Conservation (phyloP, 2,329 filamentous ascomycete genomes). For the Xenoacremonium recifei region DNA sequence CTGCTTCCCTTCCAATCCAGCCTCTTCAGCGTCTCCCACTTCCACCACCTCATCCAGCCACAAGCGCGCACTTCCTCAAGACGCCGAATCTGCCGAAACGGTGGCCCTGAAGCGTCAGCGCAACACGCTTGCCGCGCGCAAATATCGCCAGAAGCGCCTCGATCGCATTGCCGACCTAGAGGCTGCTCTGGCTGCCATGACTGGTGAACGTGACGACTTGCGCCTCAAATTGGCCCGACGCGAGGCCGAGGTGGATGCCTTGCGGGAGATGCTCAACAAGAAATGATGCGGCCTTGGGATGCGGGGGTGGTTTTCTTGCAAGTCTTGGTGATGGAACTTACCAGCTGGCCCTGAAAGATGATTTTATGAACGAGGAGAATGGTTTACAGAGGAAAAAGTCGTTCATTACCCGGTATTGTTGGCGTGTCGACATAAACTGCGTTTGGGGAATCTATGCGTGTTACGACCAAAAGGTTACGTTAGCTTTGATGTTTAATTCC, state of each 20-base stretch:
- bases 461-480: too few relatives aligned
- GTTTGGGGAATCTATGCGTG: too few relatives aligned
- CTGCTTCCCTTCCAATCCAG: background rate
- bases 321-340: too few relatives aligned
- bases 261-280: slow-evolving; percentile 57
- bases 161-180: slow-evolving; percentile 65
- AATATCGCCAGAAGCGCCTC: slow-evolving; percentile 69
- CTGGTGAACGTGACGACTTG: slow-evolving; percentile 62
- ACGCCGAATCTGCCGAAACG: slow-evolving; percentile 23
- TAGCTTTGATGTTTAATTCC: too few relatives aligned
- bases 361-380: too few relatives aligned
- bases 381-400: too few relatives aligned
- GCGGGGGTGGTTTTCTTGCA: too few relatives aligned
- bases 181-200: slow-evolving; percentile 54
- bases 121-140: slow-evolving; percentile 70
- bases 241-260: slow-evolving; percentile 63
- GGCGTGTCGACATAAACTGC: too few relatives aligned
- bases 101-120: slow-evolving; percentile 57
- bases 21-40: slow-evolving; percentile 5
- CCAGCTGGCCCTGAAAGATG: too few relatives aligned
- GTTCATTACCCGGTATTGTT: too few relatives aligned
- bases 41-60: slow-evolving; percentile 7
- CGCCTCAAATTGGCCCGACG: slow-evolving; percentile 60
- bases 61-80: slow-evolving; percentile 16
- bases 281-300: too few relatives aligned